Evolutionary conservation across 805 yeast genomes (phyloP), one percentile per base, ranked within the genome.

Genomic region (Pichia californica): DNA sequence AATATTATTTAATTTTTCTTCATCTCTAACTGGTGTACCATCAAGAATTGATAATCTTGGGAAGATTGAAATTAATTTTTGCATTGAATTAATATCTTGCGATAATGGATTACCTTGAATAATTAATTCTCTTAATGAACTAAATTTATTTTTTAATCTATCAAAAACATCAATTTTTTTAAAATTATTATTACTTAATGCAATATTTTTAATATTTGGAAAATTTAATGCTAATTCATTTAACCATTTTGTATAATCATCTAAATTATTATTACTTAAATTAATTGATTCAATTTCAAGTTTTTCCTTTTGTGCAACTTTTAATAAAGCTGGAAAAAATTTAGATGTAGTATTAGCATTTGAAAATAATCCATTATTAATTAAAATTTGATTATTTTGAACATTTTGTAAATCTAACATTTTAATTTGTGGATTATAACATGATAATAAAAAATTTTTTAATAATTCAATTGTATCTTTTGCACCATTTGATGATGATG

Each of bases 271-370:
- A 44, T 69, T 69, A 18, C 89, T 76, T 29, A 88, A 61, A 59
- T 81, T 84, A 7, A 89, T 76, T 45, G 88, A 81, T 26, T 80
- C 82, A 4, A 88, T 82, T 23, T 76, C 78, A n/a, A 59, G 28
- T 4, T 53, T 52, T 27, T 63, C 63, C 41, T 76, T 76, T 4
- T 68, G 64, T 1, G 95, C 95, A 8, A 91, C 63, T 58, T 83
- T 85, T 83, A 91, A 77, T 51, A 93, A 65, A 1, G 98, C 98
- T 10, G 88, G 83, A 61, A 91, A 88, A 74, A 88, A 81, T 62
- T 91, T 93, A 13, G 89, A 73, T 5, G 79, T 66, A 14, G 76
- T 73, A 13, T 45, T 48, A 2, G 58, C 39, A 20, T 51, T 52
- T 3, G 61, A 44, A 48, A 88, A 79, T 41, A 87, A 68, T 0